Evolutionary conservation across 331 rosid species (phyloP), one percentile per base, ranked within the genome.

Genomic region (Quercus tomentella): DNA sequence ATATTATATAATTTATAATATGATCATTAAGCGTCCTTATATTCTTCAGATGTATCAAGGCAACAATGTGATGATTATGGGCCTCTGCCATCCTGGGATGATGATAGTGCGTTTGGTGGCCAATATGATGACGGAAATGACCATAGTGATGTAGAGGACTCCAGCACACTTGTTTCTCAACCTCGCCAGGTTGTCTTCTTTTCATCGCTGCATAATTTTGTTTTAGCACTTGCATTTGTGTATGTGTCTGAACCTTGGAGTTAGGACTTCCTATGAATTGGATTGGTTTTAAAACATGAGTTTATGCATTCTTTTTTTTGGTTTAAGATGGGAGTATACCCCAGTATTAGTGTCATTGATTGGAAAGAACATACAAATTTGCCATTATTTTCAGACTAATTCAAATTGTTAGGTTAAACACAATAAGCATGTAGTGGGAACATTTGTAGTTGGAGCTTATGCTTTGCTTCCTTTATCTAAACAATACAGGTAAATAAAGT

Each of bases 151-250:
- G 79, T 75, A 35, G 97, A 91, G 63, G 97, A 93, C 83, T 84
- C 86, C 22, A 83, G 73, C 84, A 89, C 85, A 58, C 97, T 96
- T 86, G 87, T 96, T 83, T 72, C 86, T 71, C 97, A 87, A 85
- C 98, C 99, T 84, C 97, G 99, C 75, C 98, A 87, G 99, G 99
- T 93, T 37, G 72, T 82, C 75, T 80, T 56, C 23, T 2, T 83
- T 81, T 35, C 26, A 67, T 8, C 5, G 2, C 58, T 56, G 68
- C 68, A 11, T 63, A 11, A 16, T 7, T 54, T 56, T 49, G 9
- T 70, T 69, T 71, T 57, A 66, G 56, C 21, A 20, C 70, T 49
- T 61, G 17, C 21, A 74, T 52, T 68, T 58, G 31, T 22, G 37
- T 41, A 30, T 2, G 43, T 23, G 30, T 70, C 61, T 8, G 75